These are phyloP conservation scores for Rosa chinensis DNA, from an alignment of 306 rosid species.

Conservation along the genomic window DNA sequence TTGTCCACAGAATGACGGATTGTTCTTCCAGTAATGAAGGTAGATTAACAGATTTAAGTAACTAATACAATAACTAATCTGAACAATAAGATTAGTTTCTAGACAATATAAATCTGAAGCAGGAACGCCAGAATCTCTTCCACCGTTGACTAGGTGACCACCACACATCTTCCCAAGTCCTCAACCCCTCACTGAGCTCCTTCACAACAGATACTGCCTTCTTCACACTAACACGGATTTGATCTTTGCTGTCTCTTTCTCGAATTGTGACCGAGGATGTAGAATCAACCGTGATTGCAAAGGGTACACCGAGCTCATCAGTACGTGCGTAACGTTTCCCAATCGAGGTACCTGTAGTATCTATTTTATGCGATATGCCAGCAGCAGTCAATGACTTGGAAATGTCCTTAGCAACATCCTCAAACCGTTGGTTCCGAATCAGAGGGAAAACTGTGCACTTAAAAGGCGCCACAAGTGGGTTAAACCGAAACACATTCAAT, in stretches of 20 bases:
- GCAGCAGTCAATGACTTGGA: conserved; percentile 74
- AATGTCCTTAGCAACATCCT: conserved; percentile 74
- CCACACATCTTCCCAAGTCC: conserved; percentile 74
- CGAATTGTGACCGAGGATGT: conserved; percentile 64
- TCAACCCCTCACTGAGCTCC: conserved; percentile 61
- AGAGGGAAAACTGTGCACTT: conserved; percentile 95
- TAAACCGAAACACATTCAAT: conserved; percentile 74
- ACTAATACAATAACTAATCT: too few species aligned
- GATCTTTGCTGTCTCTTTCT: conserved; percentile 87
- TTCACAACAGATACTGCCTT: conserved; percentile 58
- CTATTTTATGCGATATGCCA: conserved; percentile 77
- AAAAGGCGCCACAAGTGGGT: conserved; percentile 86
- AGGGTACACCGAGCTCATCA: conserved; percentile 89
- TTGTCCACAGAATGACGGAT: too few species aligned
- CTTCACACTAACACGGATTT: conserved; percentile 66
- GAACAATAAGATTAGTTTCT: neutral
- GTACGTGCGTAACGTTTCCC: conserved; percentile 87
- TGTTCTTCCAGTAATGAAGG: too few species aligned
- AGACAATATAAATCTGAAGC: neutral
- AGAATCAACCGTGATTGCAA: conserved; percentile 74
- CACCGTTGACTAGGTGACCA: conserved; percentile 15
- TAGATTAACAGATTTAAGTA: too few species aligned
- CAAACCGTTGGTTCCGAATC: conserved; percentile 72
- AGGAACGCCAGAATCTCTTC: neutral
- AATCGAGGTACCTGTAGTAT: conserved; percentile 81